Evolutionary conservation across 768 basidiomycete genomes (phyloP).

Genomic region (Agrocybe pediades): DNA sequence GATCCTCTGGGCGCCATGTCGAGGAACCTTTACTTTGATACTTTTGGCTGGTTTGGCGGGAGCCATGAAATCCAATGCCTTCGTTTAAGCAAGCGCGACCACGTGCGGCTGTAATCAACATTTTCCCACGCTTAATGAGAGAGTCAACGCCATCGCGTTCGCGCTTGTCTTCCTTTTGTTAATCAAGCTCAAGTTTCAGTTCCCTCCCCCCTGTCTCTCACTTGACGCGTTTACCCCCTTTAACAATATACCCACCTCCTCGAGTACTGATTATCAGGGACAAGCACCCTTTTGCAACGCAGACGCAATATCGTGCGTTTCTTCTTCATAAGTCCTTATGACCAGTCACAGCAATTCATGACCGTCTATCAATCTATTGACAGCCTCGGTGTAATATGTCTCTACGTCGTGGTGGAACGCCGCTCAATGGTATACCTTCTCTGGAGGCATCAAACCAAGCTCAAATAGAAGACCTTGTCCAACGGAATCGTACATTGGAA

Average conservation of each 20-base stretch:
- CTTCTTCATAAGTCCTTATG: too few species aligned
- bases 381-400: constrained; percentile 7
- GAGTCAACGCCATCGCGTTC: not conserved
- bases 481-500: constrained; percentile 66
- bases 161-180: not conserved
- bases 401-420: constrained; percentile 17
- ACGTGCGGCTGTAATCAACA: constrained; percentile 11
- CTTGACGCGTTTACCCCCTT: too few species aligned
- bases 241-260: too few species aligned
- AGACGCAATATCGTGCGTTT: too few species aligned
- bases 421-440: constrained; percentile 35
- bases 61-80: constrained; percentile 46
- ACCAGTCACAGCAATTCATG: too few species aligned
- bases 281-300: too few species aligned
- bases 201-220: not conserved
- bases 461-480: constrained; percentile 76
- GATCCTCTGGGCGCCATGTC: constrained; percentile 74
- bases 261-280: too few species aligned
- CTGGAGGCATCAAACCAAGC: constrained; percentile 62
- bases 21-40: constrained; percentile 68
- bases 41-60: constrained; percentile 56
- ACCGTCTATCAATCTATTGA: not conserved
- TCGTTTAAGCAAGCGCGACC: constrained; percentile 12
- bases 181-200: not conserved
- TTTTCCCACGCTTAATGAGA: constrained; percentile 7